These are phyloP conservation scores for Ogataea methanolica DNA, from an alignment of 805 yeast genomes.

Conservation along the genomic window DNA sequence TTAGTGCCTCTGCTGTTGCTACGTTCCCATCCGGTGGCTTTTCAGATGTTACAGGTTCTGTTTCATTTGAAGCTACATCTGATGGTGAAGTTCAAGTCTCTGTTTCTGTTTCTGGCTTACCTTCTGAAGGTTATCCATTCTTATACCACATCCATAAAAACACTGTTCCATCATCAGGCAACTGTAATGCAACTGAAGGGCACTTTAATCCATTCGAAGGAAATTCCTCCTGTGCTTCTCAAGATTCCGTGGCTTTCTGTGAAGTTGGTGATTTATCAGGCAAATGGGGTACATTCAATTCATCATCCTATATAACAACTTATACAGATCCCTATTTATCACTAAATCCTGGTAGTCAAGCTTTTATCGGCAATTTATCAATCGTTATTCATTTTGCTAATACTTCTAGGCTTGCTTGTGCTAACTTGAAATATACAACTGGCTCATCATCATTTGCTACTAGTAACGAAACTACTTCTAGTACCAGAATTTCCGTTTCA, in stretches of 20 bases:
- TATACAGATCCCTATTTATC: conserved; percentile 40
- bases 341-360: conserved; percentile 32
- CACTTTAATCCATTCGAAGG: conserved; percentile 41
- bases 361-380: conserved; percentile 41
- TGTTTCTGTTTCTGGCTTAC: conserved; percentile 41
- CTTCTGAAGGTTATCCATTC: conserved; percentile 40
- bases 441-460: conserved; percentile 2
- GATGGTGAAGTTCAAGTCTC: conserved; percentile 33
- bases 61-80: conserved; percentile 3
- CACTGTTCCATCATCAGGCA: conserved; percentile 32
- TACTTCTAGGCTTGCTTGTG: conserved; percentile 50
- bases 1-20: conserved; percentile 42
- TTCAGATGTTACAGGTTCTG: conserved; percentile 6
- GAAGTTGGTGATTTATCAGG: conserved; percentile 48
- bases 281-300: conserved; percentile 41
- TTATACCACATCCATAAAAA: conserved; percentile 40
- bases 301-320: conserved; percentile 37
- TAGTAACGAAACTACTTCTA: neutral
- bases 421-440: conserved; percentile 33
- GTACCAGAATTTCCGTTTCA: conserved; percentile 1
- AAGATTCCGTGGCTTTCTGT: conserved; percentile 32
- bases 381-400: conserved; percentile 47
- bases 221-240: conserved; percentile 32
- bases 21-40: conserved; percentile 40
- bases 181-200: conserved; percentile 38